These are phyloP conservation scores for Nitzschia inconspicua DNA, from an alignment of 108 stramenopile genomes.

Conservation along the genomic window DNA sequence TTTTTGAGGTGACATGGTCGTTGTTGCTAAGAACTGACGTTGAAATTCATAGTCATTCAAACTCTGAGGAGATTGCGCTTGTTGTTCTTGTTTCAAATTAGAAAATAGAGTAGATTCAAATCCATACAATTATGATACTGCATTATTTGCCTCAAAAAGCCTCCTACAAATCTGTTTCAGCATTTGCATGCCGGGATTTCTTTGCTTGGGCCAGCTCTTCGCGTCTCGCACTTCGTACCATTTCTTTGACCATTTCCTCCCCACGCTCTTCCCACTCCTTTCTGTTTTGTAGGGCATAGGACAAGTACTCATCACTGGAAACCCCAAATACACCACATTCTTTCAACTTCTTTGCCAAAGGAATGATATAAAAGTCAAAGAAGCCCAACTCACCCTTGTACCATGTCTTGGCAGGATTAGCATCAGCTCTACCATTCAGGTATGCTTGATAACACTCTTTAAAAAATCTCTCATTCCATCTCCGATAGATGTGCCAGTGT, in stretches of 20 bases:
- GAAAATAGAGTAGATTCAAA: too few relatives aligned
- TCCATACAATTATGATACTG: too few relatives aligned
- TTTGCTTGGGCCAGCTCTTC: too few relatives aligned
- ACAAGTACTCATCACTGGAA: conserved; percentile 36
- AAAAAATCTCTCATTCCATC: conserved; percentile 58
- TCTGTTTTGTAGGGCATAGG: conserved; percentile 23
- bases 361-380: conserved; percentile 59
- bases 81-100: too few relatives aligned
- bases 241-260: conserved; percentile 16
- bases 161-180: too few relatives aligned
- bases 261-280: conserved; percentile 26
- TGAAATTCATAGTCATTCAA: too few relatives aligned
- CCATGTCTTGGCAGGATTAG: conserved; percentile 48
- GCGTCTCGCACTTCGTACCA: too few relatives aligned
- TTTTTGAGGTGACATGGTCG: too few relatives aligned
- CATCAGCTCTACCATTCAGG: conserved; percentile 30
- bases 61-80: too few relatives aligned
- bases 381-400: conserved; percentile 62
- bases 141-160: too few relatives aligned
- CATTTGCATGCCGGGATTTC: too few relatives aligned
- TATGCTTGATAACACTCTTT: conserved; percentile 49
- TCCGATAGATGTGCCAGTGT: conserved; percentile 48
- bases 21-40: too few relatives aligned
- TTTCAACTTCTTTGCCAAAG: conserved; percentile 54
- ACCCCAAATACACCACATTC: conserved; percentile 57